Conservation (phyloP, 164 flowering plant genomes). For the Amborella trichopoda region DNA sequence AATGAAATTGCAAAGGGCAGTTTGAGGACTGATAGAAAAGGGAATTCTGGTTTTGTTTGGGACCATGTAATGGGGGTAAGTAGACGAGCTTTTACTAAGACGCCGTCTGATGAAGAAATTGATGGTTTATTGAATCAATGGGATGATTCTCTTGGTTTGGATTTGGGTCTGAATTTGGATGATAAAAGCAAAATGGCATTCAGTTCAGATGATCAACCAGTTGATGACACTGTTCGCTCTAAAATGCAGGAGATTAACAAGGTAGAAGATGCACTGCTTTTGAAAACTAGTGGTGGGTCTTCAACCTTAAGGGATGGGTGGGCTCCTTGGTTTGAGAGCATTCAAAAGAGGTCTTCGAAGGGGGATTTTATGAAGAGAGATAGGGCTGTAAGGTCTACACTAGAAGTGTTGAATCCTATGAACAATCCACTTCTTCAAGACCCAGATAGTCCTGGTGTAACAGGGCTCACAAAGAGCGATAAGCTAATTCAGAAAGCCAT, state of each 20-base stretch:
- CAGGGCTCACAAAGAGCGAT: constrained; percentile 71
- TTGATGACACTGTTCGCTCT: constrained; percentile 55
- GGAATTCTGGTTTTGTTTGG: constrained; percentile 35
- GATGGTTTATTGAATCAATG: constrained; percentile 43
- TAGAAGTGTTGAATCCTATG: constrained; percentile 78
- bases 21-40: constrained; percentile 4
- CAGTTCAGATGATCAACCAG: constrained; percentile 74
- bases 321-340: constrained; percentile 85
- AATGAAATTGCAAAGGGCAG: too few relatives aligned
- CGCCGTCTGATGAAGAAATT: constrained; percentile 26
- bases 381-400: constrained; percentile 70
- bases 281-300: constrained; percentile 19
- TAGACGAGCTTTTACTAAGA: constrained; percentile 40
- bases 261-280: constrained; percentile 71
- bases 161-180: constrained; percentile 12
- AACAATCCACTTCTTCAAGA: constrained; percentile 82
- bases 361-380: constrained; percentile 70
- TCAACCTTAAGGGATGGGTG: constrained; percentile 80
- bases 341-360: constrained; percentile 15
- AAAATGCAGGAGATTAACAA: constrained; percentile 35
- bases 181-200: constrained; percentile 33
- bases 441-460: constrained; percentile 65
- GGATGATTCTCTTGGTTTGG: constrained; percentile 18
- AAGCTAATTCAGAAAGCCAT: constrained; percentile 40
- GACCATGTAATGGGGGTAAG: constrained; percentile 55